These are phyloP conservation scores for Nannizziopsis arthrosporioides DNA, from an alignment of 2,329 filamentous ascomycete species.

Conservation along the genomic window DNA sequence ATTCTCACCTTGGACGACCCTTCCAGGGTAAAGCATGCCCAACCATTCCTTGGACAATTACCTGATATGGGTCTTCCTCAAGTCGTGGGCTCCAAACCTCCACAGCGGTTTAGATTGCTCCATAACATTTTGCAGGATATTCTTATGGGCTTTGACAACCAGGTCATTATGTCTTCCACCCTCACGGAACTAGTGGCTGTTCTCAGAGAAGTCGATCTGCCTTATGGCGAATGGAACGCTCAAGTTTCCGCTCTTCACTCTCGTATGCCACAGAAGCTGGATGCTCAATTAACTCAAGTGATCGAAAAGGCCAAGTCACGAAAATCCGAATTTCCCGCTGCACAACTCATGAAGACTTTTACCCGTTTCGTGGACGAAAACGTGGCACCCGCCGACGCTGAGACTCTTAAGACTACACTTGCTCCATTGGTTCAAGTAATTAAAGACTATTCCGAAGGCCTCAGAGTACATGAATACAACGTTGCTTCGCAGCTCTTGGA, in stretches of 20 bases:
- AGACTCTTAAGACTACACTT: slow-evolving; percentile 60
- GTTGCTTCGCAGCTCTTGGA: slow-evolving; percentile 71
- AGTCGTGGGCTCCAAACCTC: slow-evolving; percentile 78
- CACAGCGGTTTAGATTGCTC: slow-evolving; percentile 71
- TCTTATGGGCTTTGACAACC: slow-evolving; percentile 88
- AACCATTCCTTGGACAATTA: slow-evolving; percentile 83
- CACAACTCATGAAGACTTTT: slow-evolving; percentile 71
- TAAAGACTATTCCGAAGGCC: slow-evolving; percentile 67
- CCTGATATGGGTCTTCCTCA: slow-evolving; percentile 77
- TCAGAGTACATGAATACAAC: slow-evolving; percentile 79
- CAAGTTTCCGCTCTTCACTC: slow-evolving; percentile 95
- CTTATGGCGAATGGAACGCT: slow-evolving; percentile 91
- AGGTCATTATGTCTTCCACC: slow-evolving; percentile 81
- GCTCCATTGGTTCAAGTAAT: slow-evolving; percentile 67
- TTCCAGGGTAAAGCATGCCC: slow-evolving; percentile 88
- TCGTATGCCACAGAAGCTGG: slow-evolving; percentile 90
- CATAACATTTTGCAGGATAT: slow-evolving; percentile 75
- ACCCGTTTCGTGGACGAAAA: slow-evolving; percentile 82
- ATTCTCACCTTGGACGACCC: slow-evolving; percentile 93
- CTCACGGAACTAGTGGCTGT: slow-evolving; percentile 85
- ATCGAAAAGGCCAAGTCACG: slow-evolving; percentile 72
- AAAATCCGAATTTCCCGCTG: slow-evolving; percentile 80
- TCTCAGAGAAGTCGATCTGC: slow-evolving; percentile 75
- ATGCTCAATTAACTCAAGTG: slow-evolving; percentile 67
- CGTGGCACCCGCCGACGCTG: slow-evolving; percentile 59